phyloP scores from a whole-genome alignment of 768 basidiomycete species.

The Lepiota brunneoincarnata region DNA sequence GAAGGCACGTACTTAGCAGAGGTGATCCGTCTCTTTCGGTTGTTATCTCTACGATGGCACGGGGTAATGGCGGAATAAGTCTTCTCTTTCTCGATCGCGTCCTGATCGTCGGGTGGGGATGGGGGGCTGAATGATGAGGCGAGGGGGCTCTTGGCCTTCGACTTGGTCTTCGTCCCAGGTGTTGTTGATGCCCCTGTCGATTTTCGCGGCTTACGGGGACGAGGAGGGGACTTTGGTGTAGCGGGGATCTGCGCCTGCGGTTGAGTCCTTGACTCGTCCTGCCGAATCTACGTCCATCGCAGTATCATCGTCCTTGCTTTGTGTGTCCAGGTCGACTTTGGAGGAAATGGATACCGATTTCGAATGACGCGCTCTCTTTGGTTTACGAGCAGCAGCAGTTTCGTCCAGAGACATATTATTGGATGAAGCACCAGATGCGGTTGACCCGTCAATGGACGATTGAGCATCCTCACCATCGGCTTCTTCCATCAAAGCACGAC shows the following conservation, averaged over 20 bases:
- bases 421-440: not conserved
- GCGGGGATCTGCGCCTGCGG: slow-evolving; percentile 2
- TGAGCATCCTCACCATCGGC: slow-evolving; percentile 11
- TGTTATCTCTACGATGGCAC: slow-evolving; percentile 6
- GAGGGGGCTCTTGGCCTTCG: slow-evolving; percentile 2
- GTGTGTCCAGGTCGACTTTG: not conserved
- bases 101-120: slow-evolving; percentile 1
- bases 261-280: not conserved
- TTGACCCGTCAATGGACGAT: slow-evolving; percentile 9
- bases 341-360: slow-evolving; percentile 9
- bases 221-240: slow-evolving; percentile 11
- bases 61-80: not conserved
- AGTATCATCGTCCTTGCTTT: slow-evolving; percentile 2
- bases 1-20: not conserved
- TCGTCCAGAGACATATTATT: slow-evolving; percentile 11
- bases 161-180: slow-evolving; percentile 6
- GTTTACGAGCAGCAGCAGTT: slow-evolving; percentile 2
- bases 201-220: slow-evolving; percentile 10
- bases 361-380: slow-evolving; percentile 2
- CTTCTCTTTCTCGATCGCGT: not conserved
- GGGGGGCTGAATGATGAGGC: slow-evolving; percentile 9
- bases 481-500: slow-evolving; percentile 17
- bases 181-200: slow-evolving; percentile 2
- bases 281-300: slow-evolving; percentile 10
- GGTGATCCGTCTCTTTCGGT: slow-evolving; percentile 11